These are phyloP conservation scores for Nakazawaea anatomiae DNA, from an alignment of 805 yeast species.

Conservation along the genomic window DNA sequence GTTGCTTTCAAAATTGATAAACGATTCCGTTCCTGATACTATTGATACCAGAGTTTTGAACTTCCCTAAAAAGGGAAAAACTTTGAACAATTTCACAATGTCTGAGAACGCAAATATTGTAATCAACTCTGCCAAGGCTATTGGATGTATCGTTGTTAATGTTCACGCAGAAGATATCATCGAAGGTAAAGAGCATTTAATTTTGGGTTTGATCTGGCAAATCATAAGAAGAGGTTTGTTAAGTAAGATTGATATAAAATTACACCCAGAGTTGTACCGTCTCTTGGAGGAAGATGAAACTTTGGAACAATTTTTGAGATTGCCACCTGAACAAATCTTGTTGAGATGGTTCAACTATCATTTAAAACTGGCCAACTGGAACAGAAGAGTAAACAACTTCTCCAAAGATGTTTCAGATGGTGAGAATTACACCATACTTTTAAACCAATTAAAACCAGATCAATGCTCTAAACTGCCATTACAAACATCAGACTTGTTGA, in stretches of 20 bases:
- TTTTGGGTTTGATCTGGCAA: constrained; percentile 93
- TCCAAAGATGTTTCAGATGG: constrained; percentile 88
- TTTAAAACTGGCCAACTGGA: constrained; percentile 86
- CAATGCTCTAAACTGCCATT: constrained; percentile 79
- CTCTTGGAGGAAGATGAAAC: constrained; percentile 95
- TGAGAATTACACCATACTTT: constrained; percentile 86
- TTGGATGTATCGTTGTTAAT: constrained; percentile 96
- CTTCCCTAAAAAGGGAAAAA: constrained; percentile 73
- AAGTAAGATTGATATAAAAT: constrained; percentile 90
- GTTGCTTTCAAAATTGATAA: constrained; percentile 86
- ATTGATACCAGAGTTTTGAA: constrained; percentile 97
- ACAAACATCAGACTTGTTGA: constrained; percentile 64
- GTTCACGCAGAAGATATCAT: constrained; percentile 94
- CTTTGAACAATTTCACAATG: constrained; percentile 89
- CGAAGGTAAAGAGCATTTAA: constrained; percentile 90
- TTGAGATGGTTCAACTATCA: constrained; percentile 98
- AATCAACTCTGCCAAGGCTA: constrained; percentile 97
- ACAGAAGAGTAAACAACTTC: constrained; percentile 81
- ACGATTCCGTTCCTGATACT: constrained; percentile 97
- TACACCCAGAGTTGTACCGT: constrained; percentile 95
- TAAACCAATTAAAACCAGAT: constrained; percentile 84
- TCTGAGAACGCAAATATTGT: constrained; percentile 96
- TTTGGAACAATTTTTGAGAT: constrained; percentile 88
- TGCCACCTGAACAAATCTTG: constrained; percentile 96
- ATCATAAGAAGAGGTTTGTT: constrained; percentile 93